These are phyloP conservation scores for Eucalyptus fibrosa DNA, from an alignment of 345 rosid species.

Conservation along the genomic window DNA sequence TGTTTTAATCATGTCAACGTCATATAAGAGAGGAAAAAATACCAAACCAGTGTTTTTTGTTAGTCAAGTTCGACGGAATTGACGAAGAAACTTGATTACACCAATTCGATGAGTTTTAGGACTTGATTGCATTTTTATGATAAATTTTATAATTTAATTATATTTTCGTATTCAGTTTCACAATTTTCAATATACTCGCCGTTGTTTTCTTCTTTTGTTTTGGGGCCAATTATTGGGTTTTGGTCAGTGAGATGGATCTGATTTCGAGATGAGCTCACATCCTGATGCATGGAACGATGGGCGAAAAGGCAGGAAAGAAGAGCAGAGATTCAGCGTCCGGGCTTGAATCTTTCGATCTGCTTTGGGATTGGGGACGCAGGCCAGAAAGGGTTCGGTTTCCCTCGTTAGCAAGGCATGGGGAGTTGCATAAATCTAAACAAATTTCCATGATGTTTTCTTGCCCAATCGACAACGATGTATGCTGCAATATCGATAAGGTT, in stretches of 20 bases:
- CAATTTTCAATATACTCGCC: rapidly evolving
- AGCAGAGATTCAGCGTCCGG: background rate
- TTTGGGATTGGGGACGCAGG: background rate
- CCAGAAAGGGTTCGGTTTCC: background rate
- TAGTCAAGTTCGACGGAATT: rapidly evolving
- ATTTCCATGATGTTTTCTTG: background rate
- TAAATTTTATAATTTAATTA: too few relatives aligned
- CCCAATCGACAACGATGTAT: background rate
- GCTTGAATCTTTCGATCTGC: background rate
- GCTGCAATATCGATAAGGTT: background rate
- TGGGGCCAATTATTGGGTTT: background rate
- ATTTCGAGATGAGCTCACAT: background rate
- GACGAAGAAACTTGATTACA: rapidly evolving
- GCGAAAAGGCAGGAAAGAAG: background rate
- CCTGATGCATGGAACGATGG: background rate
- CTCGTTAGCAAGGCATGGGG: background rate
- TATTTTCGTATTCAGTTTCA: rapidly evolving
- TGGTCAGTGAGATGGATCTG: background rate
- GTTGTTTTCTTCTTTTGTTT: rapidly evolving
- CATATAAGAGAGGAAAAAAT: too few relatives aligned
- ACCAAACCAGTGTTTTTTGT: rapidly evolving
- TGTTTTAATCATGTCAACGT: rapidly evolving
- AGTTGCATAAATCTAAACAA: background rate
- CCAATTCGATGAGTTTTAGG: rapidly evolving
- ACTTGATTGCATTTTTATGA: rapidly evolving